Evolutionary conservation across 2,329 filamentous ascomycete genomes (phyloP).

Genomic region (Phaeophleospora eucalypticola): DNA sequence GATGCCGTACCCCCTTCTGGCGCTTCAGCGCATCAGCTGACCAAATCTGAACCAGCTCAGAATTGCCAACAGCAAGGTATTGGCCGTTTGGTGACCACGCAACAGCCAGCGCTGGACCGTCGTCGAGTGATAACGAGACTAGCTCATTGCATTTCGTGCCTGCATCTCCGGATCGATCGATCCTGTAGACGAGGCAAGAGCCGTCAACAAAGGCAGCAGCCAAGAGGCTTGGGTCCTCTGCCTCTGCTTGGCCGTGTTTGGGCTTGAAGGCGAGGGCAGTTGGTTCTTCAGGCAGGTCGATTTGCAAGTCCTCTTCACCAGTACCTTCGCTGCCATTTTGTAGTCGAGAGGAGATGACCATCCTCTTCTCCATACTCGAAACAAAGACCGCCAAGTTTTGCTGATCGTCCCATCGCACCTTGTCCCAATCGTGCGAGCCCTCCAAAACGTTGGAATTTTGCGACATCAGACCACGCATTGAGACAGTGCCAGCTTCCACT

Average conservation of each 20-base stretch:
- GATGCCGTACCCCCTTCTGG: constrained; percentile 13
- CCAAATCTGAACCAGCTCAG: constrained; percentile 45
- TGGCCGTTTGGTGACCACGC: constrained; percentile 43
- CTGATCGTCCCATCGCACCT: constrained; percentile 36
- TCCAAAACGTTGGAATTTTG: constrained; percentile 15
- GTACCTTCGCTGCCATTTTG: constrained; percentile 10
- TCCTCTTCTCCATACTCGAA: constrained; percentile 23
- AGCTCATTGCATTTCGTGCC: constrained; percentile 12
- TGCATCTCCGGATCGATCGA: constrained; percentile 10
- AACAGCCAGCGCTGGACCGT: constrained; percentile 36
- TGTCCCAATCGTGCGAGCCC: constrained; percentile 20
- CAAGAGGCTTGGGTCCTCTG: constrained; percentile 23
- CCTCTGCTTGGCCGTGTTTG: neutral
- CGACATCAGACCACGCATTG: constrained; percentile 17
- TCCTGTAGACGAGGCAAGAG: constrained; percentile 39
- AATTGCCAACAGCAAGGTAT: constrained; percentile 42
- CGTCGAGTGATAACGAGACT: constrained; percentile 21
- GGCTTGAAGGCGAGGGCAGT: constrained; percentile 42
- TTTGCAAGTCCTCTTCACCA: constrained; percentile 6
- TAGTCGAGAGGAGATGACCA: constrained; percentile 34
- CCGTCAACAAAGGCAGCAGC: constrained; percentile 42
- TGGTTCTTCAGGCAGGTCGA: constrained; percentile 12
- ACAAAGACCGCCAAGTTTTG: constrained; percentile 35
- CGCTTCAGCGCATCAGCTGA: constrained; percentile 22
- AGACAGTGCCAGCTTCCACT: constrained; percentile 8